Evolutionary conservation across 495 filamentous ascomycete genomes (phyloP).

Genomic region (Hypoxylon lienhwacheense): DNA sequence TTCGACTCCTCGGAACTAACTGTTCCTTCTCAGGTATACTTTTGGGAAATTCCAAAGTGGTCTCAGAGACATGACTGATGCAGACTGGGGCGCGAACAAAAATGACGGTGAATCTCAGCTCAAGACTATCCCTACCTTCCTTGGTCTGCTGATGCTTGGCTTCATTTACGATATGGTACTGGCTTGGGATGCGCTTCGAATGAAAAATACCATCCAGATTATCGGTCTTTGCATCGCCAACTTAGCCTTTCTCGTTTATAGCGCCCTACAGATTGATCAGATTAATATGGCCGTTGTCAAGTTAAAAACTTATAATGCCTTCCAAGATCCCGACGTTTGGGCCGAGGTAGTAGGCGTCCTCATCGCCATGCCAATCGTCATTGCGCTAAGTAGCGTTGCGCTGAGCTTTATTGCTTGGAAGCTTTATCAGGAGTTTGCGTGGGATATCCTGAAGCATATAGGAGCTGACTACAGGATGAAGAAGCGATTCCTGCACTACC

Average conservation of each 20-base stretch:
- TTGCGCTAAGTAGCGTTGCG: slow-evolving; percentile 70
- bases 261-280: slow-evolving; percentile 87
- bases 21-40: slow-evolving; percentile 60
- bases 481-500: slow-evolving; percentile 91
- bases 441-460: slow-evolving; percentile 99
- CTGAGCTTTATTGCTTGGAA: slow-evolving; percentile 85
- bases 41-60: slow-evolving; percentile 68
- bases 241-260: slow-evolving; percentile 85
- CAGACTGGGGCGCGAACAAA: slow-evolving; percentile 21
- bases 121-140: slow-evolving; percentile 82
- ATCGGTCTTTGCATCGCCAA: slow-evolving; percentile 95
- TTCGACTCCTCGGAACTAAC: slow-evolving; percentile 2
- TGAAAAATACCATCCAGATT: slow-evolving; percentile 98
- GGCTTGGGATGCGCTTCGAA: slow-evolving; percentile 86
- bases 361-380: slow-evolving; percentile 81
- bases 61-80: slow-evolving; percentile 38
- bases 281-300: slow-evolving; percentile 68
- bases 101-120: slow-evolving; percentile 48
- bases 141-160: slow-evolving; percentile 95
- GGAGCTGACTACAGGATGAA: slow-evolving; percentile 97
- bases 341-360: slow-evolving; percentile 68
- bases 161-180: slow-evolving; percentile 89
- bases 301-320: slow-evolving; percentile 42
- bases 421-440: slow-evolving; percentile 96
- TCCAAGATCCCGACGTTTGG: slow-evolving; percentile 60